Evolutionary conservation across 2,329 filamentous ascomycete genomes (phyloP), one percentile per base, ranked within the genome.

Genomic region (Monosporascus sp.): DNA sequence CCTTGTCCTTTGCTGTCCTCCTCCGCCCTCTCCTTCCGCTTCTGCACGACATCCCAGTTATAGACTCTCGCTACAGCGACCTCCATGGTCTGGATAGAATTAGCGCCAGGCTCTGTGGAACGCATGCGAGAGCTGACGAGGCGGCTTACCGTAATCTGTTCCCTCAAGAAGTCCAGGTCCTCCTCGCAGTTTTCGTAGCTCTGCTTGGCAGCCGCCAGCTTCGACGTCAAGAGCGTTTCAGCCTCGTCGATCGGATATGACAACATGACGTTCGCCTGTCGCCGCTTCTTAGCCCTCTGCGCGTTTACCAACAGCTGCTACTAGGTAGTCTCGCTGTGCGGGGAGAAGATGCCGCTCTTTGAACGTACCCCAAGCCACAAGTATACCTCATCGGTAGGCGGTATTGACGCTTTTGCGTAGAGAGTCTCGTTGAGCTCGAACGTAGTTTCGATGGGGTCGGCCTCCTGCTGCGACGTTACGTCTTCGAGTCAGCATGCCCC

Each of bases 351-450:
- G 1, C 35, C n/a, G 31, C 11, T 14, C 31, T 11, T 47, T 51
- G 22, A 22, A 75, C 80, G 24, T 78, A 89, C 87, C 37, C 94
- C 94, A n/a, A 99, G 80, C 94, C 94, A 99, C 51, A 99, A 79
- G 68, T 96, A 96, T 14, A 99, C 93, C 69, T 99, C 93, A 7
- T 96, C 85, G 0, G 89, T 91, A 1, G 87, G 84, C 22, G 87
- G 85, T 52, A 97, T 84, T 45, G 85, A 81, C 14, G 94, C 94
- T 70, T 91, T 94, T 20, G 92, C 89, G 67, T 91, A 97, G 8
- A 99, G 79, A 2, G 94, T 99, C 68, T 97, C 93, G 74, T 97
- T 97, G 52, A 99, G 81, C 74, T 97, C 92, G 69, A 97, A 99
- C 1, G 89, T 95, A 31, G 93, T 93, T 70, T 96, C 88, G 61